phyloP scores from a whole-genome alignment of 805 yeast species.

The Wickerhamomyces ciferrii region DNA sequence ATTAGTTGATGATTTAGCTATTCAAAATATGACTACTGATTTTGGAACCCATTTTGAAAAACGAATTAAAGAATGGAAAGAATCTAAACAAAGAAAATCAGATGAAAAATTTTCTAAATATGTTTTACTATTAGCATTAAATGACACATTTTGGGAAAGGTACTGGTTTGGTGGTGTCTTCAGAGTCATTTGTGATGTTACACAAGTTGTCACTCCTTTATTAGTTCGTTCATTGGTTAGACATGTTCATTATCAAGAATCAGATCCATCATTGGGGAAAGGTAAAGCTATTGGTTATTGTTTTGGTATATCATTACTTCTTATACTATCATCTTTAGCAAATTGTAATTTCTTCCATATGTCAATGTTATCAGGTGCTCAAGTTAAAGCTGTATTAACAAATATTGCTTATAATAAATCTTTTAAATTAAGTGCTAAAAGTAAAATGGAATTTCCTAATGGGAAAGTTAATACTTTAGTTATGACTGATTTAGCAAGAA shows the following conservation, averaged over 20 bases:
- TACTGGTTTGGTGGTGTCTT: slow-evolving; percentile 28
- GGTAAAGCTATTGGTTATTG: slow-evolving; percentile 72
- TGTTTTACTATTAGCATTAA: slow-evolving; percentile 26
- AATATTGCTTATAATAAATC: slow-evolving; percentile 69
- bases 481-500: slow-evolving; percentile 67
- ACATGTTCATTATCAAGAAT: slow-evolving; percentile 48
- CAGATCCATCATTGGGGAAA: slow-evolving; percentile 33
- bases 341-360: slow-evolving; percentile 62
- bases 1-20: slow-evolving; percentile 30
- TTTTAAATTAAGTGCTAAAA: slow-evolving; percentile 58
- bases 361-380: slow-evolving; percentile 64
- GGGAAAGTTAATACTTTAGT: slow-evolving; percentile 79
- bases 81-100: slow-evolving; percentile 19
- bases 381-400: slow-evolving; percentile 59
- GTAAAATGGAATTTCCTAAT: slow-evolving; percentile 52
- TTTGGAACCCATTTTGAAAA: slow-evolving; percentile 27
- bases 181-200: slow-evolving; percentile 25
- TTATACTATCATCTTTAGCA: slow-evolving; percentile 40
- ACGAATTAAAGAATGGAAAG: slow-evolving; percentile 20
- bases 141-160: slow-evolving; percentile 26
- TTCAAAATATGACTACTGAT: slow-evolving; percentile 27
- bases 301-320: slow-evolving; percentile 58
- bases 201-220: slow-evolving; percentile 56
- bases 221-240: slow-evolving; percentile 58
- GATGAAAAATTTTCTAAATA: slow-evolving; percentile 10